Percentiles rank a stretch among this genome's conserved stretches.
Evolutionary conservation across 805 yeast species (phyloP).

Genomic region (Dipodascus albidus): DNA sequence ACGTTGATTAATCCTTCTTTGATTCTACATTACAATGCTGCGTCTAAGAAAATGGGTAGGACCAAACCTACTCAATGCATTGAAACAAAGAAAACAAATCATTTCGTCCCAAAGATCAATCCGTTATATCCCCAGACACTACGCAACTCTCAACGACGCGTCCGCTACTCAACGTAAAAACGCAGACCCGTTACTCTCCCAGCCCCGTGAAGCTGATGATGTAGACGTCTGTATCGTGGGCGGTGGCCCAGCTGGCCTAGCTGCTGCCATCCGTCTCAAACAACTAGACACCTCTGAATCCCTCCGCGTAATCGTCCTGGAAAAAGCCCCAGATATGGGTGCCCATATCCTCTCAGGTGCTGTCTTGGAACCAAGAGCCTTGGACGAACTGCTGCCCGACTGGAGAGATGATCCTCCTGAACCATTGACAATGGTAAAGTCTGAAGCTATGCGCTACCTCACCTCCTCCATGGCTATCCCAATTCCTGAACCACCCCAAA

Average conservation of each 20-base stretch:
- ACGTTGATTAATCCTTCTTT: too few relatives aligned
- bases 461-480: slow-evolving; percentile 51
- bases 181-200: slow-evolving; percentile 16
- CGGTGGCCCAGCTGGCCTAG: slow-evolving; percentile 95
- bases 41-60: too few relatives aligned
- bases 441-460: slow-evolving; percentile 63
- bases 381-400: slow-evolving; percentile 72
- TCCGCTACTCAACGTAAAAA: neutral
- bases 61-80: too few relatives aligned
- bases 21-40: too few relatives aligned
- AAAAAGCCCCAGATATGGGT: slow-evolving; percentile 90
- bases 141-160: neutral
- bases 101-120: too few relatives aligned
- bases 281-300: slow-evolving; percentile 72
- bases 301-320: slow-evolving; percentile 77
- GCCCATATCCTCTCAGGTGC: slow-evolving; percentile 91
- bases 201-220: slow-evolving; percentile 68
- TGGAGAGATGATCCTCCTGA: slow-evolving; percentile 29
- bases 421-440: slow-evolving; percentile 56
- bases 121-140: too few relatives aligned
- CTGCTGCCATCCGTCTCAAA: slow-evolving; percentile 83
- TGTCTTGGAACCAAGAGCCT: slow-evolving; percentile 80
- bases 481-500: slow-evolving; percentile 88
- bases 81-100: too few relatives aligned
- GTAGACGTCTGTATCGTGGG: slow-evolving; percentile 96